phyloP scores from a whole-genome alignment of 169 alveolate genomes.

The Eimeria falciformis region DNA sequence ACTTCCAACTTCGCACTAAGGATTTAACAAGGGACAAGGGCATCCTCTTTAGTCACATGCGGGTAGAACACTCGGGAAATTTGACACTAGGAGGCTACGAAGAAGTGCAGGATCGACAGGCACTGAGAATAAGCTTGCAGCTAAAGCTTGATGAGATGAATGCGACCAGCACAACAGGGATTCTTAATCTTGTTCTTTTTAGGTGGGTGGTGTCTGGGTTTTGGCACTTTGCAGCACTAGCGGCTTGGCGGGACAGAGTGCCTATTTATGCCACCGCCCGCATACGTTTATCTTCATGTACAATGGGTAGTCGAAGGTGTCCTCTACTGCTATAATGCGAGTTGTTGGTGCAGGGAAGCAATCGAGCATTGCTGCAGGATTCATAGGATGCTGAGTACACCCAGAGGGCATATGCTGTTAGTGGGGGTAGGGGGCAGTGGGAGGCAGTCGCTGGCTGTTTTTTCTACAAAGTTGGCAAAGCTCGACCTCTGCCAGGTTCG shows the following conservation, averaged over 20 bases:
- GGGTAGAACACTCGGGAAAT: slow-evolving; percentile 47
- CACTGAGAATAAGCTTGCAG: slow-evolving; percentile 84
- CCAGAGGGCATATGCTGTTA: slow-evolving; percentile 95
- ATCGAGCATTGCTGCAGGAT: slow-evolving; percentile 96
- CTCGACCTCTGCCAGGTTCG: slow-evolving; percentile 91
- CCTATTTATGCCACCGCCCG: neutral
- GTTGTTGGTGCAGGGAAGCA: slow-evolving; percentile 81
- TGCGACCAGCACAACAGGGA: slow-evolving; percentile 86
- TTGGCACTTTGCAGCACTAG: neutral
- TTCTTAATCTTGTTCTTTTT: slow-evolving; percentile 94
- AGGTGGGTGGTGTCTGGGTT: no score
- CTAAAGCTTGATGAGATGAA: slow-evolving; percentile 89
- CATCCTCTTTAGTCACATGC: slow-evolving; percentile 83
- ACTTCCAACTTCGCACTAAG: slow-evolving; percentile 81
- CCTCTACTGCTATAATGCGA: neutral
- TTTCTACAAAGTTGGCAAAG: slow-evolving; percentile 94
- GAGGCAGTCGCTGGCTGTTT: slow-evolving; percentile 94
- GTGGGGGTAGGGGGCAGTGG: slow-evolving; percentile 99
- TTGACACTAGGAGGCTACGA: slow-evolving; percentile 82
- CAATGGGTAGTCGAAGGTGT: no score
- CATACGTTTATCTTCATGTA: neutral
- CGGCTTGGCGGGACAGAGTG: no score
- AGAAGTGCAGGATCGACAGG: slow-evolving; percentile 87
- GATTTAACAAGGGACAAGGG: slow-evolving; percentile 81
- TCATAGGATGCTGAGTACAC: slow-evolving; percentile 94